Evolutionary conservation across 176 grass and related monocot species (phyloP).

Genomic region (Rhynchospora tenuis): DNA sequence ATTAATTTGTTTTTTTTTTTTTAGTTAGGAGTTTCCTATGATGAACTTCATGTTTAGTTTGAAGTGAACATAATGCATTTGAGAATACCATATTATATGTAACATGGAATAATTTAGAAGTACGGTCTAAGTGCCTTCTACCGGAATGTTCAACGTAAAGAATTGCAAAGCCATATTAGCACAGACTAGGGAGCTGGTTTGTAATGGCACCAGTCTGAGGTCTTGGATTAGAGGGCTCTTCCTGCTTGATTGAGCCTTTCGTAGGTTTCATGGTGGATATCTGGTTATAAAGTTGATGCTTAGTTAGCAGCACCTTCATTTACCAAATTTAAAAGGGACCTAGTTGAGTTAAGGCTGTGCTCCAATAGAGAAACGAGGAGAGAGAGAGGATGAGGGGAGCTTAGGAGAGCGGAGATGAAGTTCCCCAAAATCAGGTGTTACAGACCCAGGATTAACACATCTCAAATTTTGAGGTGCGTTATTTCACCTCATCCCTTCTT

Average conservation of each 20-base stretch:
- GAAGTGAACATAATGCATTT: neutral
- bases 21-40: neutral
- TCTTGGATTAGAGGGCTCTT: neutral
- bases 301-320: neutral
- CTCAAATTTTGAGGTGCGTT: too few relatives aligned
- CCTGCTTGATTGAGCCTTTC: neutral
- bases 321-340: slow-evolving; percentile 6
- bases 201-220: too few relatives aligned
- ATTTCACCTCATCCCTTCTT: too few relatives aligned
- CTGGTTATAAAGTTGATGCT: neutral
- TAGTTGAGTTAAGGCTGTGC: too few relatives aligned
- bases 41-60: neutral
- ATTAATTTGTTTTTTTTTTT: too few relatives aligned
- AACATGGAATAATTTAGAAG: neutral
- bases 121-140: neutral
- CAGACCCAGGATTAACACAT: too few relatives aligned
- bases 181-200: neutral
- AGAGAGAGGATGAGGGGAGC: too few relatives aligned
- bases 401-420: too few relatives aligned
- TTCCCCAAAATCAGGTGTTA: too few relatives aligned
- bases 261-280: neutral
- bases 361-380: too few relatives aligned
- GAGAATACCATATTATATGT: neutral
- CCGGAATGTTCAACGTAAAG: neutral
- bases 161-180: neutral